These are phyloP conservation scores for Endotrypanum monterogeii DNA, from an alignment of 208 protist genomes.

Conservation along the genomic window DNA sequence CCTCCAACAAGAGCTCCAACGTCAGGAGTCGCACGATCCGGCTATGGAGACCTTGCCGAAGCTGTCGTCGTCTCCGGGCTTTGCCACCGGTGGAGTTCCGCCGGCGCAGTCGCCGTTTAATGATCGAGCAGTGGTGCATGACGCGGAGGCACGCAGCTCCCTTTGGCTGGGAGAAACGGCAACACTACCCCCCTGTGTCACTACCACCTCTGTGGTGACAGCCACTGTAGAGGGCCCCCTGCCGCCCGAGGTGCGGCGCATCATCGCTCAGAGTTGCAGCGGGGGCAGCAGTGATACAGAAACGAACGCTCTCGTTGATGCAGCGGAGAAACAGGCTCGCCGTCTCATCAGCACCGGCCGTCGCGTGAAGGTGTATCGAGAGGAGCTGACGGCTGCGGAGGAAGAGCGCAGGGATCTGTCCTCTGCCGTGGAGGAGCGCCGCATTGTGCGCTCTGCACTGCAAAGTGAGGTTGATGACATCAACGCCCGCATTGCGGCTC, in stretches of 20 bases:
- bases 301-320: conserved; percentile 25
- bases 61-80: not conserved
- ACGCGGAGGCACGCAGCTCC: not conserved
- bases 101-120: not conserved
- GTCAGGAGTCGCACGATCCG: not conserved
- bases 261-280: conserved; percentile 55
- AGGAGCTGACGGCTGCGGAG: conserved; percentile 69
- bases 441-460: conserved; percentile 50
- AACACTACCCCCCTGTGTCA: conserved; percentile 1
- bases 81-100: not conserved
- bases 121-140: not conserved
- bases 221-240: conserved; percentile 62
- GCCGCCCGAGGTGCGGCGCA: conserved; percentile 69
- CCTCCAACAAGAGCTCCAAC: conserved; percentile 22
- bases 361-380: conserved; percentile 77
- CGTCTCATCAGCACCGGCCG: conserved; percentile 79
- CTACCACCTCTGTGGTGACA: not conserved
- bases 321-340: conserved; percentile 74
- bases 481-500: conserved; percentile 52
- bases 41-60: not conserved
- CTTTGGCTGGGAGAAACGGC: not conserved
- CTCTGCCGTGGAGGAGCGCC: conserved; percentile 47
- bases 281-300: not conserved
- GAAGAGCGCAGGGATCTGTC: conserved; percentile 66
- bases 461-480: conserved; percentile 57